phyloP scores from a whole-genome alignment of 2,329 filamentous ascomycete species.

The Aspergillus sclerotialis region DNA sequence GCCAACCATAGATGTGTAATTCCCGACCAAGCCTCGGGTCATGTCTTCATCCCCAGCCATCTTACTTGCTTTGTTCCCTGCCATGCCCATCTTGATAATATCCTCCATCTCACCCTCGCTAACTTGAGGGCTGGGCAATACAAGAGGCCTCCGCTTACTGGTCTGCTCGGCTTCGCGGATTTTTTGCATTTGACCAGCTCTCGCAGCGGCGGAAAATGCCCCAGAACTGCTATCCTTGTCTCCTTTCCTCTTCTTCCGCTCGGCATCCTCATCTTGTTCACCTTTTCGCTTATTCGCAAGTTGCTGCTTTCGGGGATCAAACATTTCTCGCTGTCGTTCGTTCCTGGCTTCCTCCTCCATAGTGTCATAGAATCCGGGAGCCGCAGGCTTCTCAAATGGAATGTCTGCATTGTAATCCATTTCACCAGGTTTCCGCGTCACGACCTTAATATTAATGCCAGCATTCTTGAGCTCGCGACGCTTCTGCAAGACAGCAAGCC shows the following conservation, averaged over 20 bases:
- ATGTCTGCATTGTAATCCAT: conserved; percentile 99
- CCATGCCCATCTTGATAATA: conserved; percentile 97
- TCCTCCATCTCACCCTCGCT: conserved; percentile 89
- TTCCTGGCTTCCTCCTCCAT: conserved; percentile 72
- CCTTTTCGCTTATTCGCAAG: conserved; percentile 88
- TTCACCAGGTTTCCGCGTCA: conserved; percentile 83
- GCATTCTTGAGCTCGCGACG: conserved; percentile 93
- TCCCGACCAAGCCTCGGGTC: conserved; percentile 79
- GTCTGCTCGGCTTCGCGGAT: conserved; percentile 94
- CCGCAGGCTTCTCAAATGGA: conserved; percentile 89
- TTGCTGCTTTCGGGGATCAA: conserved; percentile 89
- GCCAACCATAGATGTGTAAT: conserved; percentile 74
- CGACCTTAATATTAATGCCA: conserved; percentile 96
- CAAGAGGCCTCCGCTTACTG: conserved; percentile 80
- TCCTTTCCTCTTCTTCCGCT: conserved; percentile 76
- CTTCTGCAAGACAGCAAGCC: conserved; percentile 87
- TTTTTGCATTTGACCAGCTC: conserved; percentile 89
- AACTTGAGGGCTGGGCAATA: conserved; percentile 82
- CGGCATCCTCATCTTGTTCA: conserved; percentile 74
- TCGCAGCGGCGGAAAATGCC: conserved; percentile 78
- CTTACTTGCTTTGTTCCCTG: conserved; percentile 75
- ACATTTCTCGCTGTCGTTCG: conserved; percentile 73
- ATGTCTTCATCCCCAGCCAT: conserved; percentile 71
- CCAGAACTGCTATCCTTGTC: conserved; percentile 75
- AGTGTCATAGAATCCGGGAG: conserved; percentile 88